Conservation (phyloP, 306 rosid species). For the Biancaea sappan region DNA sequence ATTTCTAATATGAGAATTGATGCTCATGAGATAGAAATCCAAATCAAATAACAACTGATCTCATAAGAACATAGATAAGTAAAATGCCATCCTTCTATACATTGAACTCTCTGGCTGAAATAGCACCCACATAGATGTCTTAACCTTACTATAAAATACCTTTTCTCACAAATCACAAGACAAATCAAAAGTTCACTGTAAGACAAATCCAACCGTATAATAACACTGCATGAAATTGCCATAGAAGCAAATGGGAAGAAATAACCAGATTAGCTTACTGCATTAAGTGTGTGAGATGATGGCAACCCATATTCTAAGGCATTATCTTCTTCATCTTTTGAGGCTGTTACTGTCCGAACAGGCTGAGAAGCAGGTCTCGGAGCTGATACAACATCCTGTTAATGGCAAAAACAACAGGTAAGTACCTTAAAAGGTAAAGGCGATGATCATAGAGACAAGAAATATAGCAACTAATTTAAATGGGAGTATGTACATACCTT, state of each 20-base stretch:
- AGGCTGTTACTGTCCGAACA: conserved; percentile 78
- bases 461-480: conserved; percentile 12
- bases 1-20: too few relatives aligned
- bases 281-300: conserved; percentile 94
- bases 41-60: too few relatives aligned
- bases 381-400: conserved; percentile 89
- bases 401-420: conserved; percentile 24
- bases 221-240: background rate
- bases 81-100: too few relatives aligned
- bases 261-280: conserved; percentile 94
- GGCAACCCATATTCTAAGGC: conserved; percentile 97
- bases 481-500: conserved; percentile 53
- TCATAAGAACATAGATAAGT: too few relatives aligned
- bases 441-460: background rate
- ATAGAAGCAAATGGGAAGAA: conserved; percentile 29
- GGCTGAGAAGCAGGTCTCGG: conserved; percentile 95
- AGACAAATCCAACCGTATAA: conserved; percentile 16
- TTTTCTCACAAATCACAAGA: too few relatives aligned
- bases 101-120: too few relatives aligned
- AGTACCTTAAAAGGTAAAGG: background rate
- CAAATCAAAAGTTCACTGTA: too few relatives aligned
- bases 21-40: too few relatives aligned
- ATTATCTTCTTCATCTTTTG: conserved; percentile 92
- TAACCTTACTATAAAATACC: too few relatives aligned
- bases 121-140: too few relatives aligned